Base-by-base conservation (phyloP, 139 green algal genomes). In the Picochlorum sp. region DNA sequence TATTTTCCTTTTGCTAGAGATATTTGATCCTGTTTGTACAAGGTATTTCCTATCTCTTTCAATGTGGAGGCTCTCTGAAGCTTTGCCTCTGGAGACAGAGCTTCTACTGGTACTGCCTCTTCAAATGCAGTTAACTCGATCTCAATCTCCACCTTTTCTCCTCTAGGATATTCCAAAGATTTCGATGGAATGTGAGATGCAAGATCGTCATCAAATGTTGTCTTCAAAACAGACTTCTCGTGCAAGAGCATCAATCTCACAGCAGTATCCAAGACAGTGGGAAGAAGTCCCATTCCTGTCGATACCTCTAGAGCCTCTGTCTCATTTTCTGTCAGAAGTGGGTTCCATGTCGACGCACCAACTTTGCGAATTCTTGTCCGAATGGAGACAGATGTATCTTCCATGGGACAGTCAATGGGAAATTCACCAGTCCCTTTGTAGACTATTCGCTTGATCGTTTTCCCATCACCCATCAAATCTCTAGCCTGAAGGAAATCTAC, bases 341-440 rank as follows among this genome's bases (percentile, higher is more conserved):
- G 23, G 11, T 2, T 41, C 52, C 23, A 51, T 2, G n/a, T 21
- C 26, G 15, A 34, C 11, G 26, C 18, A 10, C 28, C 24, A 26
- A 11, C 18, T 2, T 11, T 31, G 3, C 30, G 16, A 16, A 63
- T 49, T 28, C 13, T 31, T 41, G 34, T 52, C 20, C 21, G 83
- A 31, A 88, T 38, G 10, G 58, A 30, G 23, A 92, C 78, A 11
- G 56, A 62, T 31, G 77, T 89, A 79, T 95, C 88, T 16, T 93
- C 56, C 31, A 95, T 49, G 14, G 88, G 86, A 75, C 85, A 92
- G 73, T 92, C 88, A 4, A 85, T 66, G 26, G 88, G 88, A 62
- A 95, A 95, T 34, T 89, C 83, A 2, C 88, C 88, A 10, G 44
- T 6, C 3, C 88, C 88, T 41, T 88, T 77, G 16, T 56, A 30